Percentiles rank a stretch among this genome's conserved stretches.
These are phyloP conservation scores for Pseudodiploospora longispora DNA, from an alignment of 2,329 filamentous ascomycete genomes.

Conservation along the genomic window DNA sequence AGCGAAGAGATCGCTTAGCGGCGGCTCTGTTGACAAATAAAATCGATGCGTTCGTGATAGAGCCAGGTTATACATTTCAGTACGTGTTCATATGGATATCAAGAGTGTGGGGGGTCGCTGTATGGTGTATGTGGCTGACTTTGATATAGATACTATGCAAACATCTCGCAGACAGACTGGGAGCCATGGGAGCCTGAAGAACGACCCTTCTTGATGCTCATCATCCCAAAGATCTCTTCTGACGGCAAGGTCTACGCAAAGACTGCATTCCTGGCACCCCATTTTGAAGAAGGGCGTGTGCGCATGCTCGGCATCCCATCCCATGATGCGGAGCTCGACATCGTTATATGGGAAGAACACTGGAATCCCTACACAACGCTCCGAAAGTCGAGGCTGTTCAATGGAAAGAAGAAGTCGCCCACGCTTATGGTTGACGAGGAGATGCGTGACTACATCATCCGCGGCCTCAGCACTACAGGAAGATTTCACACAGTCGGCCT, in stretches of 20 bases:
- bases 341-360: slow-evolving; percentile 55
- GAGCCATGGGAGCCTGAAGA: slow-evolving; percentile 59
- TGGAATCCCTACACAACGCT: slow-evolving; percentile 56
- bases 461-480: slow-evolving; percentile 43
- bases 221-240: slow-evolving; percentile 36
- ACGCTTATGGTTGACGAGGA: slow-evolving; percentile 59
- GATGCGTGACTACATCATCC: slow-evolving; percentile 54
- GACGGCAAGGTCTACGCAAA: slow-evolving; percentile 39
- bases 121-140: not conserved
- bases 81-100: slow-evolving; percentile 17
- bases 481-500: slow-evolving; percentile 47
- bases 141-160: slow-evolving; percentile 43
- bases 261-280: slow-evolving; percentile 50
- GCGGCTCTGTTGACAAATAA: slow-evolving; percentile 41
- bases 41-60: slow-evolving; percentile 51
- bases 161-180: slow-evolving; percentile 53
- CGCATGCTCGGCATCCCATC: slow-evolving; percentile 51
- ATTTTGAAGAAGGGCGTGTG: slow-evolving; percentile 53
- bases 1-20: slow-evolving; percentile 48
- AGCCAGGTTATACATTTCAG: slow-evolving; percentile 57
- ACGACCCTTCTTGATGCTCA: slow-evolving; percentile 54
- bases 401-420: slow-evolving; percentile 11
- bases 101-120: too few relatives aligned
- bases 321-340: slow-evolving; percentile 36
- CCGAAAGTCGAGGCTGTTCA: slow-evolving; percentile 33